phyloP scores from a whole-genome alignment of 148 eudicot genomes.

The Talinum fruticosum region DNA sequence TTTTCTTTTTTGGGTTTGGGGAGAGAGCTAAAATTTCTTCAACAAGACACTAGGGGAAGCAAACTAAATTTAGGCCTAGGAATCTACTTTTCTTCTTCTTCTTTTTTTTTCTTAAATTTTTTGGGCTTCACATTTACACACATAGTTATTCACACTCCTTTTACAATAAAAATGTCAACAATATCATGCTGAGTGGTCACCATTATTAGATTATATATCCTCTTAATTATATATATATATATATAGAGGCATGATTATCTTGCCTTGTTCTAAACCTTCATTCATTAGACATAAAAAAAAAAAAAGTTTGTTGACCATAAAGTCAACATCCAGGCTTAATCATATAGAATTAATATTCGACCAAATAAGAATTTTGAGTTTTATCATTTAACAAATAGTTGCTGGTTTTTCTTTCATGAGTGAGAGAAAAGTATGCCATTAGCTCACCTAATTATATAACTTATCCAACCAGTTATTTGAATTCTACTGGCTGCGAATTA shows the following conservation, averaged over 20 bases:
- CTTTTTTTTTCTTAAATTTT: neutral
- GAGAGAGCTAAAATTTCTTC: too few species aligned
- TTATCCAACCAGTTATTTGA: neutral
- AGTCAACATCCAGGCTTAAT: slow-evolving; percentile 1
- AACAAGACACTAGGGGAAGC: too few species aligned
- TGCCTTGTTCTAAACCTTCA: neutral
- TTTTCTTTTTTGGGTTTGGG: too few species aligned
- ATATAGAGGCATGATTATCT: neutral
- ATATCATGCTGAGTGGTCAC: neutral
- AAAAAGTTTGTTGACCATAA: neutral
- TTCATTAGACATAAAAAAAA: neutral
- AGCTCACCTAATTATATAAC: neutral
- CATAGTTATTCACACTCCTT: neutral
- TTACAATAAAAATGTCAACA: slow-evolving; percentile 1
- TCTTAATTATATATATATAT: neutral
- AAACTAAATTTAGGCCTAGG: too few species aligned
- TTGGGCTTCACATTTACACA: neutral
- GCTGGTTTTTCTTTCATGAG: neutral
- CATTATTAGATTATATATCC: too few species aligned
- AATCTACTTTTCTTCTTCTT: too few species aligned
- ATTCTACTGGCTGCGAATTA: neutral
- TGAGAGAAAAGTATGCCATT: neutral
- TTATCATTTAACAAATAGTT: neutral
- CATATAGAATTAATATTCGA: neutral
- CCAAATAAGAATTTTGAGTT: neutral